phyloP scores from a whole-genome alignment of 805 yeast species.

The Starmera amethionina region DNA sequence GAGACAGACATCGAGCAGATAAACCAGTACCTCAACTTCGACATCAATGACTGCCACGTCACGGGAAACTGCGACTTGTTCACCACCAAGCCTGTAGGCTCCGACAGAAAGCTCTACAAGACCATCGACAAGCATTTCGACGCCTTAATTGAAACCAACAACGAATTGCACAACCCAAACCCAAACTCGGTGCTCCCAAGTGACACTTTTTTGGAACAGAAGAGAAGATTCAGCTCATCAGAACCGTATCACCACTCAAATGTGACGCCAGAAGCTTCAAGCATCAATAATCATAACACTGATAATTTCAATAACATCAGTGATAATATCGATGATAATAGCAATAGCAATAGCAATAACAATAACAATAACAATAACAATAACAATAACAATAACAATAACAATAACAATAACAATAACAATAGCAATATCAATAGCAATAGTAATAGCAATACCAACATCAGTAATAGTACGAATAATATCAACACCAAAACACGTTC shows the following conservation, averaged over 20 bases:
- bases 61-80: slow-evolving; percentile 89
- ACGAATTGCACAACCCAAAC: slow-evolving; percentile 8
- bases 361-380: too few relatives aligned
- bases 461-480: too few relatives aligned
- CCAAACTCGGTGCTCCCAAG: slow-evolving; percentile 8
- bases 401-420: too few relatives aligned
- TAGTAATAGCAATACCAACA: too few relatives aligned
- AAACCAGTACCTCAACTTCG: slow-evolving; percentile 76
- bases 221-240: slow-evolving; percentile 26
- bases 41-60: slow-evolving; percentile 64
- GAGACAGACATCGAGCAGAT: slow-evolving; percentile 88
- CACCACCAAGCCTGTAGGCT: slow-evolving; percentile 87
- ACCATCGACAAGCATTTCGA: slow-evolving; percentile 77
- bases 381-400: too few relatives aligned
- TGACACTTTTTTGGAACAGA: slow-evolving; percentile 29
- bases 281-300: too few relatives aligned
- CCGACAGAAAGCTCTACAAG: slow-evolving; percentile 83
- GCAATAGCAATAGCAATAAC: too few relatives aligned
- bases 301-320: too few relatives aligned
- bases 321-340: too few relatives aligned
- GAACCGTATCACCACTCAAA: slow-evolving; percentile 9
- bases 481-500: too few relatives aligned
- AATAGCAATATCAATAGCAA: too few relatives aligned
- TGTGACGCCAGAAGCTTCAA: not conserved
- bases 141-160: slow-evolving; percentile 26